Evolutionary conservation across 2,329 filamentous ascomycete species (phyloP).

Genomic region (Colletotrichum tabaci): DNA sequence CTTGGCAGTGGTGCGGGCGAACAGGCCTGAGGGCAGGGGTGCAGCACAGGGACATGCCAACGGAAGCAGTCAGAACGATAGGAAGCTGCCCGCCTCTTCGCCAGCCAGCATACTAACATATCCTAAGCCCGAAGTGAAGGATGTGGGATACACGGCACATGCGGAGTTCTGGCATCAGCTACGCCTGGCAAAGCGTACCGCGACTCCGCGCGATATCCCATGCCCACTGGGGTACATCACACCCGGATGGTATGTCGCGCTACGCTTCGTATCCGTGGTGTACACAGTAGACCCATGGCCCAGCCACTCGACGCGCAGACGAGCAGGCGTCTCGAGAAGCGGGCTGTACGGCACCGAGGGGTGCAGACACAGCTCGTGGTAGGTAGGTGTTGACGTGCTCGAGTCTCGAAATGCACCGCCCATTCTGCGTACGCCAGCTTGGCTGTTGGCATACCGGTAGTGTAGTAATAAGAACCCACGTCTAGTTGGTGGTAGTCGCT

Average conservation of each 20-base stretch:
- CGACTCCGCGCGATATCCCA: not conserved
- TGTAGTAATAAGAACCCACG: constrained; percentile 22
- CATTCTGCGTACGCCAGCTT: constrained; percentile 21
- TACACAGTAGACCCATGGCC: constrained; percentile 5
- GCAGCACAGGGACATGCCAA: constrained; percentile 8
- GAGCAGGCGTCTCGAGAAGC: constrained; percentile 3
- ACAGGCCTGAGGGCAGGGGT: constrained; percentile 1
- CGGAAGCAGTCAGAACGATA: constrained; percentile 13
- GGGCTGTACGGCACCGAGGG: not conserved
- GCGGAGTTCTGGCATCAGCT: not conserved
- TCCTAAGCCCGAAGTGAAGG: not conserved
- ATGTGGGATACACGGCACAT: constrained; percentile 18
- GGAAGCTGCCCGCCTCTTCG: constrained; percentile 21
- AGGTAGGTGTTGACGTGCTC: constrained; percentile 15
- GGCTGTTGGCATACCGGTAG: constrained; percentile 16
- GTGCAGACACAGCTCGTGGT: not conserved
- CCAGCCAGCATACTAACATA: not conserved
- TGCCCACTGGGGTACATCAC: not conserved
- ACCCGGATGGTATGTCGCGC: constrained; percentile 30
- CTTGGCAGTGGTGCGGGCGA: constrained; percentile 11
- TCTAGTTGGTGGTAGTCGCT: not conserved
- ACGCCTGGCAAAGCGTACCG: not conserved
- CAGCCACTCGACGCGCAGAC: constrained; percentile 26
- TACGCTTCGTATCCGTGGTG: constrained; percentile 1
- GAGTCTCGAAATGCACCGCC: constrained; percentile 25